These are phyloP conservation scores for Torulaspora pretoriensis DNA, from an alignment of 1,139 yeast species.

Conservation along the genomic window DNA sequence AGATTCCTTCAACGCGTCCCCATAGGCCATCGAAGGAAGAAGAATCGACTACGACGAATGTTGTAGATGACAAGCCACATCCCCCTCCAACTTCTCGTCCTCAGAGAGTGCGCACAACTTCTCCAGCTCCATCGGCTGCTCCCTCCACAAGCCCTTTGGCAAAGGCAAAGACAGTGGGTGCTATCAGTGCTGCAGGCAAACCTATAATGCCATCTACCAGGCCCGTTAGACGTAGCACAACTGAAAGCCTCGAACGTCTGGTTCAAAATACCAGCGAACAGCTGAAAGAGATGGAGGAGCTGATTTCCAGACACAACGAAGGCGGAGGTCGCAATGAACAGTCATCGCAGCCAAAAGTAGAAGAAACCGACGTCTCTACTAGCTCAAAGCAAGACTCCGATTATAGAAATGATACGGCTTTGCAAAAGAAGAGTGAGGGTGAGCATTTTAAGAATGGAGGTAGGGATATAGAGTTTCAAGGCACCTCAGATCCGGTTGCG, in stretches of 20 bases:
- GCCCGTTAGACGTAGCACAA: slow-evolving; percentile 20
- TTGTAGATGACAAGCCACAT: not conserved
- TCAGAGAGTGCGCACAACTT: slow-evolving; percentile 6
- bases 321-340: not conserved
- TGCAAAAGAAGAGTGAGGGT: too few species aligned
- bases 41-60: not conserved
- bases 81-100: slow-evolving; percentile 8
- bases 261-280: slow-evolving; percentile 22
- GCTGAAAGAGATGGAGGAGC: slow-evolving; percentile 22
- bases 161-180: slow-evolving; percentile 12
- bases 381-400: too few species aligned
- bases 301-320: slow-evolving; percentile 13
- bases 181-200: not conserved
- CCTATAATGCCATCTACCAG: slow-evolving; percentile 18
- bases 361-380: too few species aligned
- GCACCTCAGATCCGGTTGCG: too few species aligned
- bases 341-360: too few species aligned
- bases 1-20: not conserved
- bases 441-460: not conserved
- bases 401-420: too few species aligned
- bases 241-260: slow-evolving; percentile 20
- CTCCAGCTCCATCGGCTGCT: slow-evolving; percentile 13
- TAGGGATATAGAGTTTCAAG: not conserved
- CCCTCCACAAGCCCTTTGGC: slow-evolving; percentile 20
- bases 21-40: not conserved